A percentile compares a stretch with the other conserved stretches of the same genome.
Evolutionary conservation across 331 rosid species (phyloP).

Genomic region (Quercus tomentella): DNA sequence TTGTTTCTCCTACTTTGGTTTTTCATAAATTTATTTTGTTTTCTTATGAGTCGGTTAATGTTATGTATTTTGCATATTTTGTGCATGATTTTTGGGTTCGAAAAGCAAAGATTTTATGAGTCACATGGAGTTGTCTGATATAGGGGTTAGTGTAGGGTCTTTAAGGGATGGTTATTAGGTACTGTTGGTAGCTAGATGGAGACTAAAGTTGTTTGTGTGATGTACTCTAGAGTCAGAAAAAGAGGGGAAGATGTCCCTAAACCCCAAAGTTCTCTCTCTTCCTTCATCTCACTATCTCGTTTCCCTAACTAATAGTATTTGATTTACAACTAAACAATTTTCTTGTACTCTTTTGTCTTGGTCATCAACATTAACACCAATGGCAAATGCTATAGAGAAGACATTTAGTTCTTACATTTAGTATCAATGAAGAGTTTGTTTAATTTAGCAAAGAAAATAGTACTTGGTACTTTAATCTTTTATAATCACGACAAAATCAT

Average conservation of each 20-base stretch:
- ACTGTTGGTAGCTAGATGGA: constrained; percentile 28
- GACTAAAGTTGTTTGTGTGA: constrained; percentile 21
- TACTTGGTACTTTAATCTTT: no score
- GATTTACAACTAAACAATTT: constrained; percentile 10
- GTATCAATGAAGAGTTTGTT: no score
- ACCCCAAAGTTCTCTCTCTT: neutral
- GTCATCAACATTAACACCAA: neutral
- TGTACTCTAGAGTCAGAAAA: constrained; percentile 27
- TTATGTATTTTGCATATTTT: neutral
- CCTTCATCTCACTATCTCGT: neutral
- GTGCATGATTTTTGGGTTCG: constrained; percentile 15
- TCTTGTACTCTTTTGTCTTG: neutral
- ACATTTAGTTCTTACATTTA: no score
- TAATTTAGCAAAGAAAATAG: no score
- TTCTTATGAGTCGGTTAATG: neutral
- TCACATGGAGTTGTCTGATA: constrained; percentile 75
- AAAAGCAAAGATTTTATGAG: constrained; percentile 45
- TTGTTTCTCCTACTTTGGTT: constrained; percentile 62
- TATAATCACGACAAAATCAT: no score
- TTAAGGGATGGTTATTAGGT: constrained; percentile 13
- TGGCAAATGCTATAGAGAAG: no score
- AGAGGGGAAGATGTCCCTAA: neutral
- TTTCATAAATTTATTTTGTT: neutral
- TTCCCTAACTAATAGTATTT: neutral
- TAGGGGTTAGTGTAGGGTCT: constrained; percentile 29